Evolutionary conservation across 2,329 filamentous ascomycete genomes (phyloP).

Genomic region (Verticillium isaacii): DNA sequence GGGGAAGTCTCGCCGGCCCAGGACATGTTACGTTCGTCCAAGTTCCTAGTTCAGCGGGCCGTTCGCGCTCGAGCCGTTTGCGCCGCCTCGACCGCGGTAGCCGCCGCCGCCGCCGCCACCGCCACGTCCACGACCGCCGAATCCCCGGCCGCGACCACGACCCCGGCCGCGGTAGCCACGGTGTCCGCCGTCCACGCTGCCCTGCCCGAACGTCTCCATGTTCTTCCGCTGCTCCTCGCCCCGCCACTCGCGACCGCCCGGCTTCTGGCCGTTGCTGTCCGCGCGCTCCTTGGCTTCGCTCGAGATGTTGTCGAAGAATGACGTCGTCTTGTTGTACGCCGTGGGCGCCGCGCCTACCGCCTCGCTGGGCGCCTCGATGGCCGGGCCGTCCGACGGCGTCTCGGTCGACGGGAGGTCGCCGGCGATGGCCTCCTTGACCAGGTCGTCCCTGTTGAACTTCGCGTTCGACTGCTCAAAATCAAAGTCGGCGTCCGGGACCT

Average conservation of each 20-base stretch:
- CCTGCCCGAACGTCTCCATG: constrained; percentile 96
- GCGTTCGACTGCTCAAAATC: constrained; percentile 67
- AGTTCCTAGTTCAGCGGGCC: constrained; percentile 7
- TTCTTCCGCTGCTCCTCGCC: constrained; percentile 92
- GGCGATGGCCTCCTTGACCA: constrained; percentile 84
- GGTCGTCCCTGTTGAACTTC: constrained; percentile 42
- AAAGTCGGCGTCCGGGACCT: constrained; percentile 86
- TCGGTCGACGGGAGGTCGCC: constrained; percentile 55
- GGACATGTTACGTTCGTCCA: background rate
- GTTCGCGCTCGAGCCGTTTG: constrained; percentile 1
- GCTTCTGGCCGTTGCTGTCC: constrained; percentile 61
- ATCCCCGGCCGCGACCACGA: constrained; percentile 59
- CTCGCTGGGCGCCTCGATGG: constrained; percentile 25
- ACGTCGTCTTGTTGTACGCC: constrained; percentile 80
- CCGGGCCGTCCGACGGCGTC: constrained; percentile 25
- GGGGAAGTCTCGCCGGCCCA: background rate
- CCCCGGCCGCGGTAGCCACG: constrained; percentile 75
- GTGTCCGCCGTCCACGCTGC: constrained; percentile 80
- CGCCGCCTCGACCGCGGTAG: constrained; percentile 26
- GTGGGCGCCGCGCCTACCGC: constrained; percentile 34
- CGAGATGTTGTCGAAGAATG: constrained; percentile 98
- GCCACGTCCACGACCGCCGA: constrained; percentile 32
- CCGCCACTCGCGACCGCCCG: constrained; percentile 83
- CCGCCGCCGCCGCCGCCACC: constrained; percentile 27
- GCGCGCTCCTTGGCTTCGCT: constrained; percentile 88